Percentiles rank a stretch among this genome's conserved stretches.
phyloP scores from a whole-genome alignment of 352 stramenopile species.

The Phytophthora gonapodyides region DNA sequence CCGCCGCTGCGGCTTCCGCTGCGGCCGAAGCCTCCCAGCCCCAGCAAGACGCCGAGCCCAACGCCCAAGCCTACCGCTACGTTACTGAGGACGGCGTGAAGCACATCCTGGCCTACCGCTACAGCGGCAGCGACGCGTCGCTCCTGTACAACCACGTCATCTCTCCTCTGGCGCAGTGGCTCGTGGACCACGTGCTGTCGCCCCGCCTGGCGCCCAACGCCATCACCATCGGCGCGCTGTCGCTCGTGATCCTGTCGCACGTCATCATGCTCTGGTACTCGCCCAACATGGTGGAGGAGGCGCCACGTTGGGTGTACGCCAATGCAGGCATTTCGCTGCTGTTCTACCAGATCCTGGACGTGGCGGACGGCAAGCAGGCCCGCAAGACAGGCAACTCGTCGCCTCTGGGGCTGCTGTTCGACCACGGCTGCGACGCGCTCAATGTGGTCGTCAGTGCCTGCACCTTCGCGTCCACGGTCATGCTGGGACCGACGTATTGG shows the following conservation, averaged over 20 bases:
- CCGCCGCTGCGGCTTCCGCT: slow-evolving; percentile 2
- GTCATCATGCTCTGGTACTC: slow-evolving; percentile 82
- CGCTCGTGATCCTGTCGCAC: slow-evolving; percentile 73
- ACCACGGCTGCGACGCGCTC: slow-evolving; percentile 86
- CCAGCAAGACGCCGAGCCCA: slow-evolving; percentile 5
- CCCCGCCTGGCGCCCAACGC: slow-evolving; percentile 76
- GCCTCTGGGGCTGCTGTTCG: slow-evolving; percentile 82
- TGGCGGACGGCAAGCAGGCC: slow-evolving; percentile 87
- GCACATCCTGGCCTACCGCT: slow-evolving; percentile 79
- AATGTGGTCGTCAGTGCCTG: slow-evolving; percentile 85
- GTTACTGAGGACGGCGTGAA: slow-evolving; percentile 73
- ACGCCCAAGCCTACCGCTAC: slow-evolving; percentile 54
- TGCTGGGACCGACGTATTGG: slow-evolving; percentile 83
- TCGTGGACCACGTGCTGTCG: slow-evolving; percentile 78
- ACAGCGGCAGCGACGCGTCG: slow-evolving; percentile 84
- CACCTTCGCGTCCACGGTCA: slow-evolving; percentile 86
- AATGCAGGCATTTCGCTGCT: slow-evolving; percentile 65
- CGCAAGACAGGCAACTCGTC: slow-evolving; percentile 88
- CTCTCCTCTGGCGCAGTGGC: slow-evolving; percentile 73
- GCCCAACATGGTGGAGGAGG: slow-evolving; percentile 85
- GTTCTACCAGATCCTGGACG: slow-evolving; percentile 86
- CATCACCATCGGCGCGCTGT: slow-evolving; percentile 81
- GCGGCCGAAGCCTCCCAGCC: slow-evolving; percentile 8
- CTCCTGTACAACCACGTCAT: slow-evolving; percentile 86
- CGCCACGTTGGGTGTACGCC: slow-evolving; percentile 76